phyloP scores from a whole-genome alignment of 768 basidiomycete genomes.

The Pleurotus sapidus region DNA sequence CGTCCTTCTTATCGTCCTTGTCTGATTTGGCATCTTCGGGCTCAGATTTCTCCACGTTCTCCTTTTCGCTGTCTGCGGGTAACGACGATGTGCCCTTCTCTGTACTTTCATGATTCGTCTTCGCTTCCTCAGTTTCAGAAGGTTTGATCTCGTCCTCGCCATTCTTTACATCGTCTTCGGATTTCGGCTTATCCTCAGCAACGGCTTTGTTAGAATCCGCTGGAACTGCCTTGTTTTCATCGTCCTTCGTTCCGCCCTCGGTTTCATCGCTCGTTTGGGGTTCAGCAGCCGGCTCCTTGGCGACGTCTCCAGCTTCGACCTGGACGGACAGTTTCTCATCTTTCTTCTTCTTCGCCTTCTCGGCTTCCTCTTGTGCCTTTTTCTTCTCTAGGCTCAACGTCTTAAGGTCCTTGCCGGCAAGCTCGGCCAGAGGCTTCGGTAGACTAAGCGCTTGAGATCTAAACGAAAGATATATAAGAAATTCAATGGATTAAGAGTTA shows the following conservation, averaged over 20 bases:
- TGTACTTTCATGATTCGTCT: background rate
- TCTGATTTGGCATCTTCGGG: slow-evolving; percentile 2
- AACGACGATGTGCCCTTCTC: background rate
- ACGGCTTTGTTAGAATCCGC: background rate
- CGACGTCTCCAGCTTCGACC: background rate
- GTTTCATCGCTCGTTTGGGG: background rate
- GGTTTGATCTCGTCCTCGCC: background rate
- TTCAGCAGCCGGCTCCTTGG: background rate
- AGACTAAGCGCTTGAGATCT: slow-evolving; percentile 28
- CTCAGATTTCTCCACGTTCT: background rate
- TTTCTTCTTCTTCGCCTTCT: slow-evolving; percentile 10
- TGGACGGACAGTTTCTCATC: background rate
- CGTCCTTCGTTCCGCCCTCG: background rate
- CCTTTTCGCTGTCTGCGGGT: background rate
- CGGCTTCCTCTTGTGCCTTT: slow-evolving; percentile 7
- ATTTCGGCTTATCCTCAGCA: background rate
- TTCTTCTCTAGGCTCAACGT: slow-evolving; percentile 26
- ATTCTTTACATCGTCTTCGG: background rate
- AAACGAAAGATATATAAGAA: background rate
- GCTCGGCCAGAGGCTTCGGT: slow-evolving; percentile 28
- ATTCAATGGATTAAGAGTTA: background rate
- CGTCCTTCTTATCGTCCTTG: background rate
- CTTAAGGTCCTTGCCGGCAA: slow-evolving; percentile 34
- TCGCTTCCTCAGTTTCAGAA: background rate
- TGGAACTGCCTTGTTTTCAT: background rate